Conservation (phyloP, 192 early-diverging fungal genomes). For the Polychytrium aggregatum region DNA sequence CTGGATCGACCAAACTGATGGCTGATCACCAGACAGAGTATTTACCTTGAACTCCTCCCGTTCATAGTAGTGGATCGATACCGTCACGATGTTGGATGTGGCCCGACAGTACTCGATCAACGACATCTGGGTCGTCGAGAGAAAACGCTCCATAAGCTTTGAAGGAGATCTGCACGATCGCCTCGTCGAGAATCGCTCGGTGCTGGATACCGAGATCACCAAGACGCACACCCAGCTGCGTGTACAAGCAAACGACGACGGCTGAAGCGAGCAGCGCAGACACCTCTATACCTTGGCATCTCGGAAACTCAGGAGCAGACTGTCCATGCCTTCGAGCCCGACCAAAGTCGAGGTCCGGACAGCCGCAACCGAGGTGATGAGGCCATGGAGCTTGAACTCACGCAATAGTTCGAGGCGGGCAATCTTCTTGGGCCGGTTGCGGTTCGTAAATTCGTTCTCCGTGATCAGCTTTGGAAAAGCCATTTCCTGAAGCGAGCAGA, state of each 20-base stretch:
- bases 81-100: constrained; percentile 68
- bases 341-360: constrained; percentile 52
- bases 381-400: constrained; percentile 56
- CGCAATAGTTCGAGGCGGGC: constrained; percentile 51
- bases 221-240: neutral
- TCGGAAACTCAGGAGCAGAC: constrained; percentile 62
- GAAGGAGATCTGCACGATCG: too few species aligned
- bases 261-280: too few species aligned
- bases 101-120: constrained; percentile 72
- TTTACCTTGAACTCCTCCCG: constrained; percentile 72
- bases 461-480: constrained; percentile 17
- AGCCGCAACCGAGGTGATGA: constrained; percentile 56
- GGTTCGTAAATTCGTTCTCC: neutral
- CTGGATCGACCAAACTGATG: too few species aligned
- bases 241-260: neutral
- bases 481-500: neutral
- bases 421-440: constrained; percentile 11
- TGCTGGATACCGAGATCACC: too few species aligned
- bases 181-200: too few species aligned
- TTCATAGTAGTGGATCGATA: constrained; percentile 96
- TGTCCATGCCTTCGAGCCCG: constrained; percentile 55
- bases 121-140: constrained; percentile 60
- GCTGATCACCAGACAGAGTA: neutral
- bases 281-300: constrained; percentile 72
- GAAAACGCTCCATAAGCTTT: neutral